Base-by-base conservation (phyloP, 768 basidiomycete species). In the Xerocomellus amylosporus region DNA sequence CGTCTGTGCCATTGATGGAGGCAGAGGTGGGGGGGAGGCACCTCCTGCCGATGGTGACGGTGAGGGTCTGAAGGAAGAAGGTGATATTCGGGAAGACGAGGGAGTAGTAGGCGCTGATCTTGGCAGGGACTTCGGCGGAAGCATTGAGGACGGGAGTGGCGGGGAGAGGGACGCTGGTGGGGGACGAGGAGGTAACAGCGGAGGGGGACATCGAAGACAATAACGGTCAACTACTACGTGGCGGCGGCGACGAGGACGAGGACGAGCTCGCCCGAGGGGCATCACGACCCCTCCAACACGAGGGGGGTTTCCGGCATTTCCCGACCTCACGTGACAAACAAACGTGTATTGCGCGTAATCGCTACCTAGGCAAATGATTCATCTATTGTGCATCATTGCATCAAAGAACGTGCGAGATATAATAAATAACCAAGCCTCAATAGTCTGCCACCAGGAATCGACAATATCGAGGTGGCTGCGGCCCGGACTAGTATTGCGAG, bases 21-120 rank as follows among this genome's bases (percentile, higher is more conserved):
- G 77, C 63, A 19, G 88, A 85, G 1, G 86, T 77, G 3, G 82
- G 77, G 13, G 85, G 84, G 30, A 82, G 81, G 67, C 90, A 92
- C 59, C 93, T 83, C 40, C 97, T 84, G 39, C 97, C 97, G 71
- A 99, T 95, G 54, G 93, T 93, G 62, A 97, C 89, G 38, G 84
- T 86, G 59, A 97, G 86, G 20, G 93, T 98, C 75, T 97, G 91
- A 53, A 99, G 89, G 77, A 95, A 99, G 75, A 97, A 98, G 51
- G 92, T 92, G 75, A 94, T 95, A 70, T 87, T 84, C 31, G 91
- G 91, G 69, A 97, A 97, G 71, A 93, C 90, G 54, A 96, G 87
- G 68, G 87, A 89, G 75, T 93, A 95, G 68, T 94, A 96, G 56
- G 93, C 93, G 70, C 87, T 86, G 68, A 93, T 92, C 82, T 85